Evolutionary conservation across 225 moss, liverwort and hornwort species (phyloP), one percentile per base, ranked within the genome.

Genomic region (Straminergon stramineum): DNA sequence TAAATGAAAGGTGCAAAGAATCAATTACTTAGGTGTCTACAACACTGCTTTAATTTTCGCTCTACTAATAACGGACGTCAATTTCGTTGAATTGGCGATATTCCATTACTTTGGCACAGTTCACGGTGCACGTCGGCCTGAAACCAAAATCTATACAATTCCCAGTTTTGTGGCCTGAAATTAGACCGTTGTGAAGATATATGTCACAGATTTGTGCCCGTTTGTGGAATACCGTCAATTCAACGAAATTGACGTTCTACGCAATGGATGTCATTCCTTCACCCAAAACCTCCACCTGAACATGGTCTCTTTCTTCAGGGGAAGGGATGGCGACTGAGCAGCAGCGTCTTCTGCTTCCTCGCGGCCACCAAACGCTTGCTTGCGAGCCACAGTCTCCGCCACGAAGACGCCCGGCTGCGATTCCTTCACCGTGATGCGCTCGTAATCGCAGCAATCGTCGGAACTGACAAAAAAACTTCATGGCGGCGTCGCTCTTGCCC

Each of bases 391-490:
- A 19, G 85, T 92, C 20, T 92, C 87, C 5, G 61, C 61, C 35
- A 61, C 53, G 23, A 90, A 66, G 5, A 43, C 55, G 37, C 87
- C 88, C 1, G 39, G 70, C 11, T 68, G 60, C 23, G 87, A 52
- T 41, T 90, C 87, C 85, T 87, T 92, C 75, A 92, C 75, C 13
- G 61, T 90, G 75, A 92, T 90, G 35, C 90, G 81, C 85, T 92
- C 87, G 34, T 85, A 87, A 24, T 92, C 90, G 81, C 91, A 91
- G 20, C 75, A 92, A 35, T 90, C 90, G 32, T 90, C 92, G 12
- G 92, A 92, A 17, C n/a, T 90, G 37, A 92, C 75, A 8, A 52
- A 87, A 87, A 5, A 68, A 24, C 84, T 84, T 87, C 75, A 81
- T 27, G 31, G 75, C 55, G 32, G 85, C 53, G 75, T 89, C 87